Conservation (phyloP, 169 alveolate species). For the Pseudocohnilembus persalinus region DNA sequence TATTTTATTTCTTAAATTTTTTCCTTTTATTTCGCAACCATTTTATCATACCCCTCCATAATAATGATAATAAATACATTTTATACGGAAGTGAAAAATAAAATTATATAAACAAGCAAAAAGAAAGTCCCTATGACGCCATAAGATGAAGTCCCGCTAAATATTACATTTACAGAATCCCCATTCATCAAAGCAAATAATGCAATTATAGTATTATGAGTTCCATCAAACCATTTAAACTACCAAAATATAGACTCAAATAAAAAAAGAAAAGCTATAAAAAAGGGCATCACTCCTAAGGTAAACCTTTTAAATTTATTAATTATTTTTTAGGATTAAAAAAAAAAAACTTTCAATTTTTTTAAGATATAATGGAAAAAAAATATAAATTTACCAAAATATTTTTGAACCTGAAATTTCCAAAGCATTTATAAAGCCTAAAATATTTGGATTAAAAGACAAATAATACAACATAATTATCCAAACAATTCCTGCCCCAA, state of each 20-base stretch:
- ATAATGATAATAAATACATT: conserved; percentile 2
- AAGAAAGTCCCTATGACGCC: background rate
- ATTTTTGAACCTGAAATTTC: background rate
- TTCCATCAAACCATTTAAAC: background rate
- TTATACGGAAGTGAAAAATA: background rate
- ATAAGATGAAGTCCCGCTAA: background rate
- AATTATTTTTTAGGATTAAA: background rate
- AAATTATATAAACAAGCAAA: background rate
- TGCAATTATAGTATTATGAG: background rate
- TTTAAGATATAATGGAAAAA: too few species aligned
- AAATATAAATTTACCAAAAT: background rate
- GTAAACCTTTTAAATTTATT: background rate
- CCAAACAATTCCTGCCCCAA: background rate
- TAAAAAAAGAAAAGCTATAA: background rate
- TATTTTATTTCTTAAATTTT: background rate
- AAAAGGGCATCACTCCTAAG: background rate
- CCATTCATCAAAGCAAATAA: background rate
- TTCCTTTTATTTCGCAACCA: background rate
- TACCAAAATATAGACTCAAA: background rate
- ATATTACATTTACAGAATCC: background rate
- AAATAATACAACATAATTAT: background rate
- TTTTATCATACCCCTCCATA: conserved; percentile 5
- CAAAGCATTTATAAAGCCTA: background rate
- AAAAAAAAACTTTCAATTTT: background rate
- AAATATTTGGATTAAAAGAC: background rate